phyloP scores from a whole-genome alignment of 176 grass and related monocot species.

The Ensete glaucum region DNA sequence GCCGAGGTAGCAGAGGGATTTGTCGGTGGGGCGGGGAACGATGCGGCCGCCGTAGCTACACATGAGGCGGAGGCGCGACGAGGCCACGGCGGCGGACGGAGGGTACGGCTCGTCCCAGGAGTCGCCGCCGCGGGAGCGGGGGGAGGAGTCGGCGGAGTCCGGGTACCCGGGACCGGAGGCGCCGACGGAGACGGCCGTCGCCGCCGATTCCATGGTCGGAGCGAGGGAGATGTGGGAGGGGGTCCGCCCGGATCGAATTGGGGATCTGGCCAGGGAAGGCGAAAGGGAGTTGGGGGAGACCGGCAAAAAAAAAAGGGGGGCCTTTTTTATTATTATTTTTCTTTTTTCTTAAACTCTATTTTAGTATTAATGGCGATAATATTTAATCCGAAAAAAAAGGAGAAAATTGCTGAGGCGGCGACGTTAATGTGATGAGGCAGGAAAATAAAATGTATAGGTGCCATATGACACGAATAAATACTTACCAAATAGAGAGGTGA shows the following conservation, averaged over 20 bases:
- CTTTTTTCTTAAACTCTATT: neutral
- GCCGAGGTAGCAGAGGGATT: slow-evolving; percentile 73
- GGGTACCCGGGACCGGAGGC: slow-evolving; percentile 40
- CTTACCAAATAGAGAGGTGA: no score
- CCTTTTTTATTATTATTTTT: neutral
- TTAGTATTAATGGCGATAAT: no score
- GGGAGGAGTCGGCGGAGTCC: slow-evolving; percentile 76
- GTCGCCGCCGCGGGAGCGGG: slow-evolving; percentile 81
- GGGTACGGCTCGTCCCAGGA: slow-evolving; percentile 78
- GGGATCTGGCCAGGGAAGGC: neutral
- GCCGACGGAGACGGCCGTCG: slow-evolving; percentile 23
- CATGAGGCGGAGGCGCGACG: slow-evolving; percentile 62
- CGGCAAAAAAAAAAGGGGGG: neutral
- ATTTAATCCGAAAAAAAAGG: no score
- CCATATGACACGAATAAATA: no score
- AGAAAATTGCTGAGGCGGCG: no score
- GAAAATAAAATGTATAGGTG: no score
- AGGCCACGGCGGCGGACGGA: slow-evolving; percentile 31
- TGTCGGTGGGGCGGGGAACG: slow-evolving; percentile 78
- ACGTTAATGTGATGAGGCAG: no score
- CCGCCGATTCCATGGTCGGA: slow-evolving; percentile 50
- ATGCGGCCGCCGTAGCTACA: slow-evolving; percentile 92
- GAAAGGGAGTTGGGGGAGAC: neutral
- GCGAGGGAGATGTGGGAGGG: neutral
- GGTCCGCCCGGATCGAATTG: neutral